These are phyloP conservation scores for Thielaviopsis cerberus DNA, from an alignment of 2,329 filamentous ascomycete species.

Conservation along the genomic window DNA sequence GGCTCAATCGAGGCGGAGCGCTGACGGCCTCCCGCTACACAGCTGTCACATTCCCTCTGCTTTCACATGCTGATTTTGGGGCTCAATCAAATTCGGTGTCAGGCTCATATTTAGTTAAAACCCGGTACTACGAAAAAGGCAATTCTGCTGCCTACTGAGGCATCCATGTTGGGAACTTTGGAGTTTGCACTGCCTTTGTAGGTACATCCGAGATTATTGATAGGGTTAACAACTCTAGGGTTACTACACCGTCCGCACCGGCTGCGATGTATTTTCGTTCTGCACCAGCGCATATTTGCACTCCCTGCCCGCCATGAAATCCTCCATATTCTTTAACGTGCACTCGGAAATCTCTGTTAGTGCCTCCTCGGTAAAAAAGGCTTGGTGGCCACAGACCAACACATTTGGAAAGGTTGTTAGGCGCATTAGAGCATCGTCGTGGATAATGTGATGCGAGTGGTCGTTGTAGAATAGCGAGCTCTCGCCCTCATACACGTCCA, in stretches of 20 bases:
- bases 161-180: no score
- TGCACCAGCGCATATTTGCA: constrained; percentile 23
- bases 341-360: constrained; percentile 42
- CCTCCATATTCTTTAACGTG: constrained; percentile 37
- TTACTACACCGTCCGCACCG: constrained; percentile 17
- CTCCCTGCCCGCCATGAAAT: constrained; percentile 20
- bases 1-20: no score
- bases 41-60: no score
- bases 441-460: constrained; percentile 43
- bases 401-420: constrained; percentile 52
- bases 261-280: constrained; percentile 13
- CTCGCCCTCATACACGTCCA: constrained; percentile 53
- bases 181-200: no score
- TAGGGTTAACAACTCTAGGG: no score
- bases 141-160: no score
- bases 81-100: no score
- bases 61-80: no score
- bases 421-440: constrained; percentile 47
- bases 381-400: constrained; percentile 48
- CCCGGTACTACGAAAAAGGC: no score
- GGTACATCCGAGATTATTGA: no score
- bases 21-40: no score
- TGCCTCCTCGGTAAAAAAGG: constrained; percentile 50
- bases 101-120: no score
- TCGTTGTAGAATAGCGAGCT: constrained; percentile 46